Conservation (phyloP, 768 basidiomycete genomes). For the Termitomyces heimii region DNA sequence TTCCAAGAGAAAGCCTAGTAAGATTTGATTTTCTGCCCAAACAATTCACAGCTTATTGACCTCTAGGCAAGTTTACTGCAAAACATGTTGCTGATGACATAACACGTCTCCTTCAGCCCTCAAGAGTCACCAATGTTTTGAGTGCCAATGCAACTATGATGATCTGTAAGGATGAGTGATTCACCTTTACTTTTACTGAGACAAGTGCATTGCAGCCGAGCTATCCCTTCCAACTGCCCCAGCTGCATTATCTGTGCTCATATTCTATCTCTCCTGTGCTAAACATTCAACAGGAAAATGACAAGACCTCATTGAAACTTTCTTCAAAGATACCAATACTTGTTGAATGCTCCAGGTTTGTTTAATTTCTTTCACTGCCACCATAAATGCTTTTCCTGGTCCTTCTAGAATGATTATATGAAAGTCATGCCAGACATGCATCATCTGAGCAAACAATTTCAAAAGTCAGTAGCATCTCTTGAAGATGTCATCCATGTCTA, state of each 20-base stretch:
- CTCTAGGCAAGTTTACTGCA: slow-evolving; percentile 74
- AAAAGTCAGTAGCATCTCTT: slow-evolving; percentile 74
- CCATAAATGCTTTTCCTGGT: neutral
- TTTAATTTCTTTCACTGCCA: neutral
- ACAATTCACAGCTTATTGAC: neutral
- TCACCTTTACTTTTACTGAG: neutral
- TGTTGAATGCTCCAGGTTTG: slow-evolving; percentile 70
- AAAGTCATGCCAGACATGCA: slow-evolving; percentile 93
- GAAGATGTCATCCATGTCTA: slow-evolving; percentile 96
- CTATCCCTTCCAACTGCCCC: slow-evolving; percentile 74
- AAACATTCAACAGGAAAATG: slow-evolving; percentile 53
- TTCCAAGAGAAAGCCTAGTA: slow-evolving; percentile 86
- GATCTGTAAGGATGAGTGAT: slow-evolving; percentile 41
- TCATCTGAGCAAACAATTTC: slow-evolving; percentile 87
- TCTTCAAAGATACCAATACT: slow-evolving; percentile 72
- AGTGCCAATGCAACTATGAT: slow-evolving; percentile 45
- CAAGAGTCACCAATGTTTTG: slow-evolving; percentile 27
- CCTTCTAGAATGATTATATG: slow-evolving; percentile 76
- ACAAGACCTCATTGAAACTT: slow-evolving; percentile 82
- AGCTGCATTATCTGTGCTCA: slow-evolving; percentile 72
- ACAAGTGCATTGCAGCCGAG: slow-evolving; percentile 48
- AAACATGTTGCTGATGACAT: slow-evolving; percentile 81
- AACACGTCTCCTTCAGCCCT: slow-evolving; percentile 55
- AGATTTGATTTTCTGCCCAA: slow-evolving; percentile 15
- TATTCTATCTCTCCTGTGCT: slow-evolving; percentile 63